Evolutionary conservation across 2,329 filamentous ascomycete genomes (phyloP), one percentile per base, ranked within the genome.

Genomic region (Calonectria montana): DNA sequence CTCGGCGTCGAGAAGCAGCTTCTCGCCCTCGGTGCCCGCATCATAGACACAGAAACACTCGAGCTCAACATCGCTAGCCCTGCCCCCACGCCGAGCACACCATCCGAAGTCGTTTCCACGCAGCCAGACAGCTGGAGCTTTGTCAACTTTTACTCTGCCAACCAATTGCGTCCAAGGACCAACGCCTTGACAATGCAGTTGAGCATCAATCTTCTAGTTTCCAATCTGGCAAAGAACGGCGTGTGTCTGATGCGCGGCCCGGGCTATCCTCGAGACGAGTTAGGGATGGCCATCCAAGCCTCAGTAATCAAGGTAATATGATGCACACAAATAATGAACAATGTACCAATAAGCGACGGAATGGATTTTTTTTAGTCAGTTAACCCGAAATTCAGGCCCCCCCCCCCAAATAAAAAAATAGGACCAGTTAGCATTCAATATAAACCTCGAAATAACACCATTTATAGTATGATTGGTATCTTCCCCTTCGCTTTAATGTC

Each of bases 51-150:
- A 2, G 77, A 79, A 27, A 79, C 77, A 3, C 35, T 79, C 15
- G 77, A 79, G 47, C 75, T 79, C 29, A 73, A 75, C 10, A 48
- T 79, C 12, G 65, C 65, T 9, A 73, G 62, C 29, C 76, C 62
- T 7, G 23, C 64, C 1, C 23, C 65, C 16, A 9, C 70, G 0
- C 50, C 69, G 0, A 67, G 63, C 5, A 48, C 67, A 4, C 53
- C 75, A 5, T 31, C 18, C 18, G 63, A 69, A 1, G 43, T 59
- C 16, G 25, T 70, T 2, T 48, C 75, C 3, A 59, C 69, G 4
- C 77, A 79, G 15, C 75, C 77, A 1, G 77, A 78, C n/a, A 79
- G 77, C 41, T 79, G 77, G 77, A 79, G 77, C 21, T 79, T 78
- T 7, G 77, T 79, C 39, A 73, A 79, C 21, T 79, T 78, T 35